Evolutionary conservation across 257 asterid species (phyloP), one percentile per base, ranked within the genome.

Genomic region (Solanum medicagineum): DNA sequence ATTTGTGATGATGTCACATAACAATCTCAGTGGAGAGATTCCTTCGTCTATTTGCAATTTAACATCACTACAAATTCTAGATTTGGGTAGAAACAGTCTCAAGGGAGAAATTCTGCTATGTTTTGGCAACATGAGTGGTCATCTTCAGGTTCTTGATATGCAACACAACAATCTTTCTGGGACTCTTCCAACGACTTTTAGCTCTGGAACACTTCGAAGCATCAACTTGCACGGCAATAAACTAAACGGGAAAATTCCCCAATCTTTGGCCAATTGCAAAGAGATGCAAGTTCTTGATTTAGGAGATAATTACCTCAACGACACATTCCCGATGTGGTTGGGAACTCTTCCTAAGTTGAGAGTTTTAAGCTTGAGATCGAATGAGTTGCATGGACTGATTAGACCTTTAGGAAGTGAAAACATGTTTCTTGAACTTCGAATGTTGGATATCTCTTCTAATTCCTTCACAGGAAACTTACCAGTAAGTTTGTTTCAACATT

Each of bases 291-390:
- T 89, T 66, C 69, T 89, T 24, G 89, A 87, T 79, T 8, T 89
- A 14, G 85, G 89, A 57, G 24, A 47, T 73, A 88, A 86, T 81
- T 60, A 53, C 5, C 57, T 88, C 15, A 84, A 29, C 11, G 88
- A 79, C 59, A 71, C 86, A 26, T 86, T 88, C 29, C 89, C 89
- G 0, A 4, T n/a, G 40, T 84, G 85, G 86, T 54, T 86, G 84
- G 88, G 49, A 69, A 29, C 15, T 49, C 87, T 85, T 42, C 88
- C 85, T 22, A 45, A 83, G n/a, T 36, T 85, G 49, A 70, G 68
- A 63, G 86, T 87, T 20, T 69, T 89, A 9, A 80, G 81, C 89
- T 82, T 88, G 88, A 86, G 87, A 74, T 63, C 81, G 1, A 88
- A 88, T 63, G 53, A 73, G 4, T 44, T 88, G 68, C 20, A 71